Percentiles rank a stretch among this genome's conserved stretches.
These are phyloP conservation scores for Fagus crenata DNA, from an alignment of 306 rosid genomes.

Conservation along the genomic window DNA sequence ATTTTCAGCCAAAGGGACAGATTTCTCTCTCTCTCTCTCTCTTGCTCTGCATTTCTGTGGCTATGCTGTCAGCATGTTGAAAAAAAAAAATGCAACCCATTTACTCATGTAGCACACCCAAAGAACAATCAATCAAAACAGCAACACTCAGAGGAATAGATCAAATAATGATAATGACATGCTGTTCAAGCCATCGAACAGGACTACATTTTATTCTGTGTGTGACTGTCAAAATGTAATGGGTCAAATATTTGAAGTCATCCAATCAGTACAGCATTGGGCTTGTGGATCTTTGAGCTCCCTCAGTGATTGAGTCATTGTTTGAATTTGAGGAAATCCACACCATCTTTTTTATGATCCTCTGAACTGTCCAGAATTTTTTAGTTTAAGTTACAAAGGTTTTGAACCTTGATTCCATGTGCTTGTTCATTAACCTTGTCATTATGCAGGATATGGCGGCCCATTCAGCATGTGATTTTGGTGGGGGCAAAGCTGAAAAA, in stretches of 20 bases:
- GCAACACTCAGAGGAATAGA: too few relatives aligned
- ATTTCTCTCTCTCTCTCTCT: too few relatives aligned
- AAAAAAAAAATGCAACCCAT: too few relatives aligned
- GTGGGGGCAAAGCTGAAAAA: conserved; percentile 94
- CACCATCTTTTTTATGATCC: not conserved
- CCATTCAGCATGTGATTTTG: conserved; percentile 98
- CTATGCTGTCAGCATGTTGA: too few relatives aligned
- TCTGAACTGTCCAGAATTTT: not conserved
- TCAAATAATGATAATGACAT: not conserved
- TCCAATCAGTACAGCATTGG: not conserved
- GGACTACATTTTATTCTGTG: not conserved
- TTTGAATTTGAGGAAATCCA: not conserved
- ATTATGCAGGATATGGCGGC: conserved; percentile 94
- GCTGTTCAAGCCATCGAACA: not conserved
- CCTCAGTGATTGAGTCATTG: not conserved
- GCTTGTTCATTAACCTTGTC: not conserved
- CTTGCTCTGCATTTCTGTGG: too few relatives aligned
- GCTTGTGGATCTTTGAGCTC: not conserved
- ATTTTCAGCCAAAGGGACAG: too few relatives aligned
- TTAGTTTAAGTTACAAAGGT: not conserved
- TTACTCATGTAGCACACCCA: too few relatives aligned
- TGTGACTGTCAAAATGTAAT: not conserved
- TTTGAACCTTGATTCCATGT: not conserved
- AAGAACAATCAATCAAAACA: too few relatives aligned
- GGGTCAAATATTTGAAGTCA: not conserved